Evolutionary conservation across 1,139 yeast genomes (phyloP).

Genomic region (Maudiozyma humilis): DNA sequence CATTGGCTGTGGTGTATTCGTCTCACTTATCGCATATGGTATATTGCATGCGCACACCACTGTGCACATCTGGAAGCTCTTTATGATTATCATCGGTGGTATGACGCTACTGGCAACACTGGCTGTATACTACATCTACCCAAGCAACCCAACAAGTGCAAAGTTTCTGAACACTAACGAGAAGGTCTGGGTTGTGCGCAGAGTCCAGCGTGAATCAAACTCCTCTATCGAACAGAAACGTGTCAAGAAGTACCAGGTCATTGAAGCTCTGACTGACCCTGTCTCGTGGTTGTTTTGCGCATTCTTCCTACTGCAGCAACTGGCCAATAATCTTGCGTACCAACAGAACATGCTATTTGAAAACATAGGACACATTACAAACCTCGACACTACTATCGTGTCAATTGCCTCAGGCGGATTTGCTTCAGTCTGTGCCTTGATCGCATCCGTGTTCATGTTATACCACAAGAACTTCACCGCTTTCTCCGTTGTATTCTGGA

Average conservation of each 20-base stretch:
- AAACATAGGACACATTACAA: slow-evolving; percentile 37
- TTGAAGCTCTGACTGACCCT: slow-evolving; percentile 41
- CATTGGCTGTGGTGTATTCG: slow-evolving; percentile 38
- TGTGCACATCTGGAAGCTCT: slow-evolving; percentile 41
- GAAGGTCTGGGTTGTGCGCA: slow-evolving; percentile 39
- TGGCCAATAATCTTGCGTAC: slow-evolving; percentile 43
- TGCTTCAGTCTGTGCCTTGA: slow-evolving; percentile 33
- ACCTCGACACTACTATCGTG: slow-evolving; percentile 42
- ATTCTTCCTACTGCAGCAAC: slow-evolving; percentile 36
- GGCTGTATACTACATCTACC: slow-evolving; percentile 36
- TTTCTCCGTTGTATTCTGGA: slow-evolving; percentile 35
- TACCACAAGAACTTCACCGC: slow-evolving; percentile 26
- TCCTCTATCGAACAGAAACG: slow-evolving; percentile 40
- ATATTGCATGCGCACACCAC: slow-evolving; percentile 34
- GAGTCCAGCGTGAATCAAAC: slow-evolving; percentile 37
- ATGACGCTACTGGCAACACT: slow-evolving; percentile 34
- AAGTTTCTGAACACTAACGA: slow-evolving; percentile 35
- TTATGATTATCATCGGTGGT: slow-evolving; percentile 40
- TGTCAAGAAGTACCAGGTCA: slow-evolving; percentile 38
- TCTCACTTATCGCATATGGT: slow-evolving; percentile 42
- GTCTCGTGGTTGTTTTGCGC: slow-evolving; percentile 40
- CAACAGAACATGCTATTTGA: slow-evolving; percentile 40
- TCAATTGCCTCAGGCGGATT: slow-evolving; percentile 46
- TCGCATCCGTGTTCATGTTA: slow-evolving; percentile 30
- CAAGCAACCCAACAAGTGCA: slow-evolving; percentile 39